These are phyloP conservation scores for Verticillium dahliae DNA, from an alignment of 2,329 filamentous ascomycete species.

Conservation along the genomic window DNA sequence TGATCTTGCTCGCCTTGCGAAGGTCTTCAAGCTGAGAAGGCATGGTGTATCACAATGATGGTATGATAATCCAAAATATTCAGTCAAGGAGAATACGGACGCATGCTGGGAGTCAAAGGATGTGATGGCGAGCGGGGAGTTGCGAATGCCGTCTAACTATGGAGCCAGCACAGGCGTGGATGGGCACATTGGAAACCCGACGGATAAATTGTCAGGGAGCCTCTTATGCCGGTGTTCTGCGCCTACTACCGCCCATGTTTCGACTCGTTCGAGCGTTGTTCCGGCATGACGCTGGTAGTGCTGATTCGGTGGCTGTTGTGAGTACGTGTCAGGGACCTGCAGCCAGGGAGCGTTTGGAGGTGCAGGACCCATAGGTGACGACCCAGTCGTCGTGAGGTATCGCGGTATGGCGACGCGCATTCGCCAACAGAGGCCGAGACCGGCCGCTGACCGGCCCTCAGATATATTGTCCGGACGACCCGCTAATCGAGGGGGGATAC, in stretches of 20 bases:
- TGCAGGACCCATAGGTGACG: neutral
- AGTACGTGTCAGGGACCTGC: neutral
- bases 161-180: neutral
- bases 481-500: neutral
- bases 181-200: neutral
- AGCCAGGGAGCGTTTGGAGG: neutral
- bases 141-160: neutral
- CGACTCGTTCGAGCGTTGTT: neutral
- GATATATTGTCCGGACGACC: neutral
- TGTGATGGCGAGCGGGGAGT: too few species aligned
- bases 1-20: conserved; percentile 16
- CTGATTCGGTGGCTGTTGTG: neutral
- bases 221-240: neutral
- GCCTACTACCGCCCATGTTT: neutral
- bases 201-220: neutral
- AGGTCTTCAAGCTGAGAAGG: conserved; percentile 5
- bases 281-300: neutral
- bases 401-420: neutral
- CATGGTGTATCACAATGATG: neutral
- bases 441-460: neutral
- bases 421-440: neutral
- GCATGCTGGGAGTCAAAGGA: too few species aligned
- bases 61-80: too few species aligned
- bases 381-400: neutral
- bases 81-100: too few species aligned